phyloP scores from a whole-genome alignment of 1,139 yeast species.

The Blastobotrys apis region DNA sequence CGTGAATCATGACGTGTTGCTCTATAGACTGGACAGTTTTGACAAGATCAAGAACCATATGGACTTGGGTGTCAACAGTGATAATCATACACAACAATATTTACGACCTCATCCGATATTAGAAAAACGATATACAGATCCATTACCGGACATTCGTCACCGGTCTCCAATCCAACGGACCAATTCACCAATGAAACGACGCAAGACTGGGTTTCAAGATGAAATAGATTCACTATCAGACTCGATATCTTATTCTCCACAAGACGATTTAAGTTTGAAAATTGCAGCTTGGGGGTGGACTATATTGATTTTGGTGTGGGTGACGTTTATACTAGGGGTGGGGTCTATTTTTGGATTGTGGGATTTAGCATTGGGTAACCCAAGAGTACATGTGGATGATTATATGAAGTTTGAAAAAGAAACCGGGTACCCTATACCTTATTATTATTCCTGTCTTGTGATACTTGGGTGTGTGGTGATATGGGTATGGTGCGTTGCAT shows the following conservation, averaged over 20 bases:
- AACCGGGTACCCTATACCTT: conserved; percentile 38
- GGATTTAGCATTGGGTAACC: neutral
- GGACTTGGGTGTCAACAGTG: conserved; percentile 11
- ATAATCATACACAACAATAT: neutral
- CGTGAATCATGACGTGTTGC: conserved; percentile 11
- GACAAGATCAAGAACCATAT: conserved; percentile 7
- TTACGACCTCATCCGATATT: neutral
- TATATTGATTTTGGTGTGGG: conserved; percentile 29
- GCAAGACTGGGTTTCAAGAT: conserved; percentile 17
- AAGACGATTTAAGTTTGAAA: conserved; percentile 6
- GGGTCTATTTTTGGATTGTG: conserved; percentile 26
- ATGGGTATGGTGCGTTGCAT: conserved; percentile 74
- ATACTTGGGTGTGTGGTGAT: conserved; percentile 51
- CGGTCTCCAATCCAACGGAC: neutral
- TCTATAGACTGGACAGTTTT: conserved; percentile 9
- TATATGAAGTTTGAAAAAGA: conserved; percentile 28
- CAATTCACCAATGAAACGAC: conserved; percentile 10
- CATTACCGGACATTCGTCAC: neutral
- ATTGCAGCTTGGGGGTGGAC: conserved; percentile 27
- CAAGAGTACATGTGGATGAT: conserved; percentile 1
- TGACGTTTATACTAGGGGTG: conserved; percentile 28
- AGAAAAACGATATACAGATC: conserved; percentile 1
- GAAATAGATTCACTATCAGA: conserved; percentile 8
- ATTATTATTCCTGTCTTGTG: conserved; percentile 48
- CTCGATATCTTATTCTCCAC: neutral